Conservation (phyloP, 1,284 basidiomycete genomes). For the Porogramme epimiltina region DNA sequence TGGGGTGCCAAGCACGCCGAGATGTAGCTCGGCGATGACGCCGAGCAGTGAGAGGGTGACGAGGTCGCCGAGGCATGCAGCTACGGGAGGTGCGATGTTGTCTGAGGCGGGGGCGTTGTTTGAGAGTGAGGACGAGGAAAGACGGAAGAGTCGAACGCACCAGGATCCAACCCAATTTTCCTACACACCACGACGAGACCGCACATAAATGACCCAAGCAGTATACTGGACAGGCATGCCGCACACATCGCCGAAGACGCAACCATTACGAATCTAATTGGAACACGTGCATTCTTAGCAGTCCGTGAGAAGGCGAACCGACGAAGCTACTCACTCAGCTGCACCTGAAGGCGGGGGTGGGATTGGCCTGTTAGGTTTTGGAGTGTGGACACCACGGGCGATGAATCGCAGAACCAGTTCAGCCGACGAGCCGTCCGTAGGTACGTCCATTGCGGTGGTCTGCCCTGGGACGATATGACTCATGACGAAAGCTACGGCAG, state of each 20-base stretch:
- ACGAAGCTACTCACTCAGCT: conserved; percentile 47
- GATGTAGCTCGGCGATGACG: conserved; percentile 62
- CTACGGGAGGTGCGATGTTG: conserved; percentile 94
- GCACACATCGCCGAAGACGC: conserved; percentile 89
- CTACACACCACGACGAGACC: conserved; percentile 81
- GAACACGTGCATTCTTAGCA: neutral
- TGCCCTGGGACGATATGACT: conserved; percentile 40
- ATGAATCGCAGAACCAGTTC: conserved; percentile 1
- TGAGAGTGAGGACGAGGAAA: neutral
- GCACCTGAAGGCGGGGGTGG: conserved; percentile 41
- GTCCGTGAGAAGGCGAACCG: too few species aligned
- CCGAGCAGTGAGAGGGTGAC: conserved; percentile 85
- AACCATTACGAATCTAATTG: conserved; percentile 75
- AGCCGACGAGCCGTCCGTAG: neutral
- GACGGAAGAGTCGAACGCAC: conserved; percentile 40
- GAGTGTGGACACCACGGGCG: conserved; percentile 17
- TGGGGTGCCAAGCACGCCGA: conserved; percentile 65
- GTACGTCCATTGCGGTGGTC: conserved; percentile 1
- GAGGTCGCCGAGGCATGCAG: conserved; percentile 91
- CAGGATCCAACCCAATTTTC: conserved; percentile 80
- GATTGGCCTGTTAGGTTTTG: conserved; percentile 11
- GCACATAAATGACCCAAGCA: conserved; percentile 95
- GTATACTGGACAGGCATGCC: conserved; percentile 76
- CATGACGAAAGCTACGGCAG: conserved; percentile 77
- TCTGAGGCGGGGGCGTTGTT: conserved; percentile 47